Evolutionary conservation across 306 rosid species (phyloP).

Genomic region (Dalbergia oliveri): DNA sequence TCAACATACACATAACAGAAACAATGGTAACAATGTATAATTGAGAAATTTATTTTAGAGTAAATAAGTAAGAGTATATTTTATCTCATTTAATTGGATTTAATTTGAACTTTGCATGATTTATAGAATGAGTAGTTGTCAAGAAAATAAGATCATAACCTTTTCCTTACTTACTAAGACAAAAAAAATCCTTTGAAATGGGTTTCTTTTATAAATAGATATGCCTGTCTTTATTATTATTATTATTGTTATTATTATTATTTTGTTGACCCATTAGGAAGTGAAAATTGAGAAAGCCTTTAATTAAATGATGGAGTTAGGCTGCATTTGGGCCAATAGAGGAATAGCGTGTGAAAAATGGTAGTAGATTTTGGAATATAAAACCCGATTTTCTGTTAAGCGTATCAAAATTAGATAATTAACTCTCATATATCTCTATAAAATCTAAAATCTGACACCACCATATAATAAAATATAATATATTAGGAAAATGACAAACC

Average conservation of each 20-base stretch:
- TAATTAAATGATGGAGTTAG: conserved; percentile 13
- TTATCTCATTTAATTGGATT: too few relatives aligned
- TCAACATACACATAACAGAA: neutral
- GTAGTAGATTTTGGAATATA: conserved; percentile 13
- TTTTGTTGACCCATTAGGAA: neutral
- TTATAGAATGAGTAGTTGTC: too few relatives aligned
- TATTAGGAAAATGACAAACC: conserved; percentile 44
- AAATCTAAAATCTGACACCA: neutral
- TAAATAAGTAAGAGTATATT: neutral
- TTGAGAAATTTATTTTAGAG: neutral
- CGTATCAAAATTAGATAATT: neutral
- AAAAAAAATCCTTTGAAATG: too few relatives aligned
- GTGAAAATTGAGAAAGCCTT: neutral
- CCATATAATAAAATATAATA: neutral
- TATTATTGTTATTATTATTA: neutral
- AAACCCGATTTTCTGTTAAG: conserved; percentile 1
- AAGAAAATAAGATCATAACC: too few relatives aligned
- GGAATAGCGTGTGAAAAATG: conserved; percentile 11
- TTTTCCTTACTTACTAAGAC: too few relatives aligned
- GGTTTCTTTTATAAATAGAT: neutral
- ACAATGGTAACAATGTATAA: neutral
- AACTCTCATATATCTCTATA: neutral
- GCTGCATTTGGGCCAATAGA: neutral
- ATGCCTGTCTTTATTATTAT: neutral
- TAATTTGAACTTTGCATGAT: too few relatives aligned